Evolutionary conservation across 2,329 filamentous ascomycete species (phyloP), one percentile per base, ranked within the genome.

Genomic region (Fusarium sp.): DNA sequence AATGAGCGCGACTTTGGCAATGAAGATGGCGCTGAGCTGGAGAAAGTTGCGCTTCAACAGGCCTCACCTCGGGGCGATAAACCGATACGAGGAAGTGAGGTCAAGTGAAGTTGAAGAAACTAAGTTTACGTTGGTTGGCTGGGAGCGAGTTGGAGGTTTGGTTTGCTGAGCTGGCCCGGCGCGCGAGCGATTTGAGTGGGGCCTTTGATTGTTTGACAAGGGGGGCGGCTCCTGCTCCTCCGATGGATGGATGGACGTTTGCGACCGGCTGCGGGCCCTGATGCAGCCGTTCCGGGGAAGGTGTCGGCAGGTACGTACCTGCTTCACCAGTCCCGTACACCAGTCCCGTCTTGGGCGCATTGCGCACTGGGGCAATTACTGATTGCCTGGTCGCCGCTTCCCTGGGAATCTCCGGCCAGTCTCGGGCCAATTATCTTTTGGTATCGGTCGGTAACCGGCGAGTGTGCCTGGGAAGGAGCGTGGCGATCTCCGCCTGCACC

Each of bases 401-500:
- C 50, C 50, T 54, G 50, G 50, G 27, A 54, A 20, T 30, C 52
- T 52, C 62, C 54, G 45, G 35, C 45, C 47, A 32, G 56, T 25
- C 17, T 60, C 22, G 56, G 47, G 15, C 72, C 70, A 71, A 71
- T 73, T 45, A 66, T 12, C 40, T 45, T 43, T 27, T 27, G 58
- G 30, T 27, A 58, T 43, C 68, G 64, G 32, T 71, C 71, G 71
- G 71, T 69, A 73, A 63, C 63, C 68, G 62, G 71, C 71, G 71
- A 65, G 30, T 52, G 52, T 60, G 56, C 57, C 30, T 63, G 50
- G 15, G 62, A 58, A 68, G 77, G 77, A 76, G 70, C 67, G 81
- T 82, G 81, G 81, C 81, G 80, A 82, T 79, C 79, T 82, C 80
- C 80, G 80, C 72, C 59, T 58, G 56, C 61, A 60, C 62, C 60